Evolutionary conservation across 2,329 filamentous ascomycete genomes (phyloP).

Genomic region (Botrytis hyacinthi): DNA sequence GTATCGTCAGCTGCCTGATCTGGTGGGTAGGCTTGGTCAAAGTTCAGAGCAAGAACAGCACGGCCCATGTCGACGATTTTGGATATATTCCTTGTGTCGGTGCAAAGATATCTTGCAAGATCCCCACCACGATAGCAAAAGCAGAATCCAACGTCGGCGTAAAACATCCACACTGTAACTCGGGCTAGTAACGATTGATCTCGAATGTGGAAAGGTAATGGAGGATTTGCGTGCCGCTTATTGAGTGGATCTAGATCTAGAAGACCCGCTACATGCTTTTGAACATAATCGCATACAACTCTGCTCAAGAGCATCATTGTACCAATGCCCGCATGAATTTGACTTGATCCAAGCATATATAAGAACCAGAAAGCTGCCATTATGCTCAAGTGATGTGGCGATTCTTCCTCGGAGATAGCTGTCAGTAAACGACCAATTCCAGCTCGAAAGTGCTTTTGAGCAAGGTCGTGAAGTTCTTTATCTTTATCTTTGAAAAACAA

Average conservation of each 20-base stretch:
- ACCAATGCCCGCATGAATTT: neutral
- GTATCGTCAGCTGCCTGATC: constrained; percentile 4
- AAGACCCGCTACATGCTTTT: constrained; percentile 5
- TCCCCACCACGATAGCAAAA: constrained; percentile 18
- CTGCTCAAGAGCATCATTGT: constrained; percentile 12
- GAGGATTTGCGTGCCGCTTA: neutral
- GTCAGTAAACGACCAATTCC: constrained; percentile 11
- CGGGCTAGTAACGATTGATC: constrained; percentile 8
- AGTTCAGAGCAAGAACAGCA: neutral
- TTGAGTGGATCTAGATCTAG: neutral
- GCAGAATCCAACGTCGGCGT: constrained; percentile 12
- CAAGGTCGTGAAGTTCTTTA: neutral
- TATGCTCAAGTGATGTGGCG: neutral
- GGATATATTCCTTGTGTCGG: neutral
- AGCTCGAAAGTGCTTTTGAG: constrained; percentile 8
- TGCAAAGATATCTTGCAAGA: constrained; percentile 10
- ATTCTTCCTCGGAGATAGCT: constrained; percentile 2
- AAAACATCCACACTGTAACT: constrained; percentile 14
- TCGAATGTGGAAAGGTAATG: neutral
- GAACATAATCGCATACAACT: constrained; percentile 3
- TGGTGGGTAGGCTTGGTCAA: neutral
- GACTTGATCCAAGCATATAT: constrained; percentile 15
- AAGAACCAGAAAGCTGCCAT: constrained; percentile 17
- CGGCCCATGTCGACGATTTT: constrained; percentile 5
- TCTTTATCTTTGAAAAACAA: neutral